Conservation (phyloP, 169 alveolate genomes). For the Toxoplasma gondii region DNA sequence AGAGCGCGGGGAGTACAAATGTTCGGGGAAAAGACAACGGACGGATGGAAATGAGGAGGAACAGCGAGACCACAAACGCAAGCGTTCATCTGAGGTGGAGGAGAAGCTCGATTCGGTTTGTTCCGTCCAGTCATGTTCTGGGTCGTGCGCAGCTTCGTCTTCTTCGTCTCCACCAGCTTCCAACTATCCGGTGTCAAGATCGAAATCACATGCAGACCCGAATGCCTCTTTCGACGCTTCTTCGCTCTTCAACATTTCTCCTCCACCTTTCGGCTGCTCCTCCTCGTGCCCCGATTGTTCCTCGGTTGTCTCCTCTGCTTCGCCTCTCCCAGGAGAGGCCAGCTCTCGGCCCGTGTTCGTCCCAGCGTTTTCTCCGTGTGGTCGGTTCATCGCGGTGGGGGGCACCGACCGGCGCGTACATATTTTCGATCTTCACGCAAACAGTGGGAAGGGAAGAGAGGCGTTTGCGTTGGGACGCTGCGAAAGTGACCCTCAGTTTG, state of each 20-base stretch:
- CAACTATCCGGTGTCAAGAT: neutral
- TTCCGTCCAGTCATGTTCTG: neutral
- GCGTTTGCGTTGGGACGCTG: neutral
- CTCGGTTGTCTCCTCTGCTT: neutral
- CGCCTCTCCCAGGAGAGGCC: neutral
- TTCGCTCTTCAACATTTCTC: neutral
- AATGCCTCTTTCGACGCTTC: neutral
- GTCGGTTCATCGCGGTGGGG: neutral
- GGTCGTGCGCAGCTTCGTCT: neutral
- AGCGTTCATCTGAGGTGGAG: neutral
- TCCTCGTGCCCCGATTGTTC: neutral
- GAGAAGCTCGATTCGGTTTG: neutral
- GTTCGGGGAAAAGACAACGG: neutral
- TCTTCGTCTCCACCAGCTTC: neutral
- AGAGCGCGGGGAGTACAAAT: neutral
- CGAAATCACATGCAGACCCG: neutral
- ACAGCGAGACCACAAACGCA: neutral
- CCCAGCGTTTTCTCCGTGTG: conserved; percentile 9
- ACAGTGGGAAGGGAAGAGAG: neutral
- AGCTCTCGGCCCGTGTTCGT: neutral
- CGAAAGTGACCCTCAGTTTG: neutral
- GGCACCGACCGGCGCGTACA: neutral
- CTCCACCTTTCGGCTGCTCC: neutral
- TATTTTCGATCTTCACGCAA: neutral
- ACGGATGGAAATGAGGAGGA: neutral